Base-by-base conservation (phyloP, 306 rosid species). In the Prunus persica region DNA sequence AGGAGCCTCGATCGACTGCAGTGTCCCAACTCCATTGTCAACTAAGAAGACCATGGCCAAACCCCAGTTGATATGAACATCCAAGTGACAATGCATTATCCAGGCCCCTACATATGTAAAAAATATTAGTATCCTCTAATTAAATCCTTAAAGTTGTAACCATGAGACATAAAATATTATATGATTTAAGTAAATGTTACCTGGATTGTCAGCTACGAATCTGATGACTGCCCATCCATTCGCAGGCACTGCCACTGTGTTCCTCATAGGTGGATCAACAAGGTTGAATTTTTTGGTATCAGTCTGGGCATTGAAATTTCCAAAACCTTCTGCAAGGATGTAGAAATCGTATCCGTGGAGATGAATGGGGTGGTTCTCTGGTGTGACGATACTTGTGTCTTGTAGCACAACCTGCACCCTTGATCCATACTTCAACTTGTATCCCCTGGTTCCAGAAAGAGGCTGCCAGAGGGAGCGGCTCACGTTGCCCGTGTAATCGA, bases 211-310 rank as follows among this genome's bases (percentile, higher is more conserved):
- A 22, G 99, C 97, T 1, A 95, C 97, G 65, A 95, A 95, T 73
- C 99, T 82, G 20, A 92, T 91, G 69, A 95, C 97, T 6, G 99
- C 90, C 98, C 99, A 95, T 30, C 99, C 99, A 71, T 89, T 92
- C 0, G 24, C 82, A 8, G 97, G 99, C 28, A 95, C 97, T 0
- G 93, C 89, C 28, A 91, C 97, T 0, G 98, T 95, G 86, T 95
- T 95, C 74, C 99, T 83, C 45, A 84, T 1, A 46, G 99, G 98
- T 57, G 98, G 98, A 81, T 92, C 99, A 50, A 90, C 86, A 34
- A 95, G 98, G 88, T 95, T 95, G 80, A 95, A 95, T 6, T 86
- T 91, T 15, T 80, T 0, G 0, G 89, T 77, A 81, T 95, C 98
- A 8, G 73, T 90, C 20, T 79, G 79, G 1, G 97, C 69, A 43